phyloP scores from a whole-genome alignment of 805 yeast species.

The Ogataea salicorniae region DNA sequence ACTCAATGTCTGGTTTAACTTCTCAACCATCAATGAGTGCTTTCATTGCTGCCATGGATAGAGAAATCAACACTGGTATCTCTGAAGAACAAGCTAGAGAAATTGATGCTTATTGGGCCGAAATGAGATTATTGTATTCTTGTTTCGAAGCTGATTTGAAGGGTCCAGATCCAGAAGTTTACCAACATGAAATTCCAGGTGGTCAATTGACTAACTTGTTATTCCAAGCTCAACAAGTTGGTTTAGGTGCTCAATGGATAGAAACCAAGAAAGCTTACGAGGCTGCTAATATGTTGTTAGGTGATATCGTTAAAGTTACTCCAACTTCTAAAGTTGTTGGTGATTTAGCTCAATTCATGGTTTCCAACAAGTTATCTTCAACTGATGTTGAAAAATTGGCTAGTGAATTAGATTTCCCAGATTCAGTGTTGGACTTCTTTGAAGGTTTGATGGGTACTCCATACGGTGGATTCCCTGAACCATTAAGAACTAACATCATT shows the following conservation, averaged over 20 bases:
- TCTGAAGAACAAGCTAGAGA: slow-evolving; percentile 65
- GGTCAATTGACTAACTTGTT: slow-evolving; percentile 97
- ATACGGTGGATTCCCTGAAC: slow-evolving; percentile 99
- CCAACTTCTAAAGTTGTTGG: slow-evolving; percentile 99
- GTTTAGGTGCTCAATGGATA: slow-evolving; percentile 94
- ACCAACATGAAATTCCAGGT: slow-evolving; percentile 98
- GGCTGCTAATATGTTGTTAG: slow-evolving; percentile 84
- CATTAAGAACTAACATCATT: slow-evolving; percentile 86
- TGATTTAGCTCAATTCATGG: slow-evolving; percentile 99
- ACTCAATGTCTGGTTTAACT: slow-evolving; percentile 97
- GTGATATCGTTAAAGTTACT: slow-evolving; percentile 97
- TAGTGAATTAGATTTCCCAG: slow-evolving; percentile 93
- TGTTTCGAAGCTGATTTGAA: slow-evolving; percentile 97
- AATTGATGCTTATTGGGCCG: slow-evolving; percentile 96
- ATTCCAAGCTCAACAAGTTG: slow-evolving; percentile 99
- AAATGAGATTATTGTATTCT: slow-evolving; percentile 93
- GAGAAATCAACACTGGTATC: slow-evolving; percentile 73
- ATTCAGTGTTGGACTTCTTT: slow-evolving; percentile 95
- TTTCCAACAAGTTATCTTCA: slow-evolving; percentile 79
- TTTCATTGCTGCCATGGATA: slow-evolving; percentile 85
- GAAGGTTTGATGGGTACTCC: slow-evolving; percentile 99
- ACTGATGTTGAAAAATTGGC: slow-evolving; percentile 89
- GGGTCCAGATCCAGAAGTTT: slow-evolving; percentile 99
- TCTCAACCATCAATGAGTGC: slow-evolving; percentile 97
- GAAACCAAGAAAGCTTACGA: slow-evolving; percentile 93